A percentile compares a stretch with the other conserved stretches of the same genome.
Evolutionary conservation across 495 filamentous ascomycete species (phyloP).

Genomic region (Daldinia bambusicola): DNA sequence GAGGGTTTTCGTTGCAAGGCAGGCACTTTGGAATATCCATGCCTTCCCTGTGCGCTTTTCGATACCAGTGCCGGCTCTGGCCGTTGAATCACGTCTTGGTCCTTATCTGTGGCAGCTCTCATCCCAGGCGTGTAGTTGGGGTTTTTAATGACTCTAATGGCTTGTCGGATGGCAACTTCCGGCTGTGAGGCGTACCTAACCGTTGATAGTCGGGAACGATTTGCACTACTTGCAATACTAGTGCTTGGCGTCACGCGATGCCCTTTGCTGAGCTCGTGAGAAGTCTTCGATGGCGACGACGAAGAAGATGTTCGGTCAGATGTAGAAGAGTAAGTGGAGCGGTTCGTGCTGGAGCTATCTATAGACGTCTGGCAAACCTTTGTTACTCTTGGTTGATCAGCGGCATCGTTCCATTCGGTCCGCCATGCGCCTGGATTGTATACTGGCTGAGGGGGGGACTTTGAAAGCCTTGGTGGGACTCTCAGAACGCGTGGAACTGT

Average conservation of each 20-base stretch:
- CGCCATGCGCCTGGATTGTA: conserved; percentile 46
- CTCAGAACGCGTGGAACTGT: conserved; percentile 19
- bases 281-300: not conserved
- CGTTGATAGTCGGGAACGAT: conserved; percentile 43
- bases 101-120: conserved; percentile 2
- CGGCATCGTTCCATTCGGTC: conserved; percentile 40
- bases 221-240: conserved; percentile 39
- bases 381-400: conserved; percentile 17
- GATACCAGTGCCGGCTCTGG: conserved; percentile 29
- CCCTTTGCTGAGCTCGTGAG: conserved; percentile 2
- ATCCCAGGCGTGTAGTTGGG: conserved; percentile 31
- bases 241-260: conserved; percentile 43
- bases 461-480: conserved; percentile 20
- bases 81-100: conserved; percentile 3
- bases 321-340: conserved; percentile 15
- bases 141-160: conserved; percentile 45
- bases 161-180: conserved; percentile 46
- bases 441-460: conserved; percentile 36
- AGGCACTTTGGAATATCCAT: not conserved
- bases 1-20: conserved; percentile 24
- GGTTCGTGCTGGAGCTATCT: conserved; percentile 7
- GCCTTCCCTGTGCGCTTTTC: not conserved
- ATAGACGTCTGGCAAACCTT: not conserved
- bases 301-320: conserved; percentile 13
- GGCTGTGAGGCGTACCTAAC: conserved; percentile 46